phyloP scores from a whole-genome alignment of 805 yeast genomes.

The Saturnispora sanitii region DNA sequence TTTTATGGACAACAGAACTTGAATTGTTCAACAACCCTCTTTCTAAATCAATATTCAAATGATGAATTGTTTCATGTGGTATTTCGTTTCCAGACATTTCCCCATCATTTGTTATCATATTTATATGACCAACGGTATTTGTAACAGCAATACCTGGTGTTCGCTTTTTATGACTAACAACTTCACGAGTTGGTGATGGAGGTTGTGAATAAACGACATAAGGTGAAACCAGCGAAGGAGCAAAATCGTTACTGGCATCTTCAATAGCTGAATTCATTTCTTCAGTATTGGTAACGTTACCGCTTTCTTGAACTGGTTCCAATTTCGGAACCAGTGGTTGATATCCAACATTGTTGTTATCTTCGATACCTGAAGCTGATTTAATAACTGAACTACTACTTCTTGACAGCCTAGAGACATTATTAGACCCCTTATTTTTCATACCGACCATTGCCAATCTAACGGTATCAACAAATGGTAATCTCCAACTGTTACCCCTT shows the following conservation, averaged over 20 bases:
- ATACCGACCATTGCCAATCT: constrained; percentile 18
- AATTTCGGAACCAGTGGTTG: not conserved
- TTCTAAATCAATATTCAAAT: constrained; percentile 2
- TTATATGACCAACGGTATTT: constrained; percentile 2
- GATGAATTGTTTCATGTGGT: not conserved
- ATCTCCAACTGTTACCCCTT: constrained; percentile 19
- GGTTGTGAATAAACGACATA: not conserved
- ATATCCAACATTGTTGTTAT: too few species aligned
- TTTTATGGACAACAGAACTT: not conserved
- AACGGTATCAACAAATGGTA: constrained; percentile 26
- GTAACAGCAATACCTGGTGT: constrained; percentile 7
- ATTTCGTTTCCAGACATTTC: not conserved
- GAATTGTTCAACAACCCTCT: not conserved
- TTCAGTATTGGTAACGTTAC: not conserved
- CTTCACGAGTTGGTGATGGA: not conserved
- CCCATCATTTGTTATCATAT: not conserved
- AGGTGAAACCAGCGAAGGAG: too few species aligned
- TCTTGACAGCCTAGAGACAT: constrained; percentile 3
- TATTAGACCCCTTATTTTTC: constrained; percentile 2
- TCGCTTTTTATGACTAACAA: not conserved
- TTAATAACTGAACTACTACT: not conserved
- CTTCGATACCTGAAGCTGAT: not conserved
- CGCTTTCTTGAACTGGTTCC: not conserved
- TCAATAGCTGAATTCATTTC: too few species aligned
- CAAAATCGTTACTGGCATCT: too few species aligned